These are phyloP conservation scores for Talaromyces amestolkiae DNA, from an alignment of 2,329 filamentous ascomycete genomes.

Conservation along the genomic window DNA sequence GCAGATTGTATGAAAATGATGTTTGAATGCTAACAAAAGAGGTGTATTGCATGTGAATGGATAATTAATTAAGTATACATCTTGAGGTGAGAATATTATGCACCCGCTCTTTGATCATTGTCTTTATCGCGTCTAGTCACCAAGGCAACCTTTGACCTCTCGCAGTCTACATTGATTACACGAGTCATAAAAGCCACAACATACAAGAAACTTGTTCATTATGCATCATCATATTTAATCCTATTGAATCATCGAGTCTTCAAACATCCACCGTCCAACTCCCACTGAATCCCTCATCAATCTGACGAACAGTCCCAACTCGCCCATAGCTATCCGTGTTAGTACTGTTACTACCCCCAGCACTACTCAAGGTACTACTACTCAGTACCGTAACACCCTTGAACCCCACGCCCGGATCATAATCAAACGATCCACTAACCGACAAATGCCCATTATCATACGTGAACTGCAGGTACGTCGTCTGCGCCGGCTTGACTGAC, in stretches of 20 bases:
- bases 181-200: neutral
- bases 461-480: conserved; percentile 52
- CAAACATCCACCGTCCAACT: conserved; percentile 1
- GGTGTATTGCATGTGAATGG: neutral
- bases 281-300: conserved; percentile 4
- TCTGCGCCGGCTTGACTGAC: conserved; percentile 60
- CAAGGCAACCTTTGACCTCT: neutral
- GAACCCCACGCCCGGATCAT: conserved; percentile 28
- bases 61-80: neutral
- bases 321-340: conserved; percentile 5
- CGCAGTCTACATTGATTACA: neutral
- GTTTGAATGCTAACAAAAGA: neutral
- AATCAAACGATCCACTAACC: conserved; percentile 31
- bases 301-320: neutral
- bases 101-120: neutral
- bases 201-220: neutral
- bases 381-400: conserved; percentile 36
- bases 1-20: neutral
- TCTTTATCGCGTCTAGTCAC: neutral
- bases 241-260: neutral
- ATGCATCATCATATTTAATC: neutral
- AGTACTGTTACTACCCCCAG: neutral
- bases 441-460: conserved; percentile 51
- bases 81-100: neutral
- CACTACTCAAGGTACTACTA: conserved; percentile 30